phyloP scores from a whole-genome alignment of 73 alveolate genomes.

The Tetrahymena malaccensis region DNA sequence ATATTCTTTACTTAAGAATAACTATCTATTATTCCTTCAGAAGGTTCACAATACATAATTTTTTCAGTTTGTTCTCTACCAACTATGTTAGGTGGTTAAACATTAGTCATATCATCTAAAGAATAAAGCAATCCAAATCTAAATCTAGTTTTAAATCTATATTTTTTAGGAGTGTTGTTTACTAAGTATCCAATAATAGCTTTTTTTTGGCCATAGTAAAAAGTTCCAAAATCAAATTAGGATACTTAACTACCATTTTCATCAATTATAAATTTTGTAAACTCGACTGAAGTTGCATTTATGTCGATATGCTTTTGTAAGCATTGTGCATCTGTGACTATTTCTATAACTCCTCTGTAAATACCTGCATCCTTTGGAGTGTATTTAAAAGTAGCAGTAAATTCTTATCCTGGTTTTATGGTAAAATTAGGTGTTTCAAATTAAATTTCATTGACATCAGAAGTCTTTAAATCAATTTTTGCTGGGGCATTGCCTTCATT shows the following conservation, averaged over 20 bases:
- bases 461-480: slow-evolving; percentile 73
- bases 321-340: slow-evolving; percentile 85
- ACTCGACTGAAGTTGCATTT: slow-evolving; percentile 93
- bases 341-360: slow-evolving; percentile 87
- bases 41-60: slow-evolving; percentile 89
- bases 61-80: slow-evolving; percentile 92
- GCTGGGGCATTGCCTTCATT: slow-evolving; percentile 94
- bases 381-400: slow-evolving; percentile 62
- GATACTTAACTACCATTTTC: slow-evolving; percentile 86
- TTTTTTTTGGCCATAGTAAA: slow-evolving; percentile 91
- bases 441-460: slow-evolving; percentile 66
- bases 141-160: slow-evolving; percentile 71
- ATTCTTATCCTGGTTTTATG: slow-evolving; percentile 73
- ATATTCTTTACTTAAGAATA: slow-evolving; percentile 60
- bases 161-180: slow-evolving; percentile 91
- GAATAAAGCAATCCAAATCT: slow-evolving; percentile 76
- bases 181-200: slow-evolving; percentile 88
- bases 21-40: slow-evolving; percentile 84
- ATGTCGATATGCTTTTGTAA: slow-evolving; percentile 87
- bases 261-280: slow-evolving; percentile 45
- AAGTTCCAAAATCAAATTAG: slow-evolving; percentile 89
- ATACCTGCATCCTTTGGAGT: slow-evolving; percentile 93
- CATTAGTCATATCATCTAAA: slow-evolving; percentile 73
- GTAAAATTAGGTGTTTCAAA: slow-evolving; percentile 81
- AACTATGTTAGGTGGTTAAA: slow-evolving; percentile 84